Evolutionary conservation across 768 basidiomycete species (phyloP).

Genomic region (Kwoniella shandongensis): DNA sequence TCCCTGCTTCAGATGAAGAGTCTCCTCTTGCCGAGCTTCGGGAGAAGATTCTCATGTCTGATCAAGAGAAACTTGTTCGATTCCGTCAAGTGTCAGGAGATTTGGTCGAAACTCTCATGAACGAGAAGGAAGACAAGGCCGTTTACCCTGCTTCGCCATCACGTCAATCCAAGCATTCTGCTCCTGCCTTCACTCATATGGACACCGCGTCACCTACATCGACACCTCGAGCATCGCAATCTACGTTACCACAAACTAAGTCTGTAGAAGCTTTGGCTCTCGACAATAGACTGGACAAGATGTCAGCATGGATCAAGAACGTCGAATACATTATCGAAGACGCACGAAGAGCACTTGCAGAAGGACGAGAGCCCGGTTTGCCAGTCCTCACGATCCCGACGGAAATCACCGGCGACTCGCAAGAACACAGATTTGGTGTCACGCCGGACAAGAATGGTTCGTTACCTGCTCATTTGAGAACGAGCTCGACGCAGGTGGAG

Average conservation of each 20-base stretch:
- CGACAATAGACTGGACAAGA: constrained; percentile 33
- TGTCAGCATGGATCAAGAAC: constrained; percentile 39
- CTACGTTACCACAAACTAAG: constrained; percentile 3
- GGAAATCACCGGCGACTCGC: constrained; percentile 5
- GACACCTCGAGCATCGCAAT: not conserved
- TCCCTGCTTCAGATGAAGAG: constrained; percentile 18
- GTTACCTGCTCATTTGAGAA: constrained; percentile 36
- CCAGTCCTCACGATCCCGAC: constrained; percentile 28
- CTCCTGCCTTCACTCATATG: no score
- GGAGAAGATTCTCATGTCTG: constrained; percentile 27
- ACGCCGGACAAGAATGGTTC: constrained; percentile 28
- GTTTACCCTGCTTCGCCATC: not conserved
- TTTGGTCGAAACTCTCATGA: constrained; percentile 17
- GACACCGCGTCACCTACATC: not conserved
- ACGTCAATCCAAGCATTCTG: no score
- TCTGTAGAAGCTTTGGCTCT: constrained; percentile 33
- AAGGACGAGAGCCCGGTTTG: constrained; percentile 43
- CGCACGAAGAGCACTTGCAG: constrained; percentile 44
- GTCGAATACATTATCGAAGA: constrained; percentile 49
- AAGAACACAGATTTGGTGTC: constrained; percentile 24
- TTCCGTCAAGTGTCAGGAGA: constrained; percentile 33
- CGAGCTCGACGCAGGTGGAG: constrained; percentile 40
- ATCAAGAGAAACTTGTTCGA: constrained; percentile 33
- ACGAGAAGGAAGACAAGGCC: not conserved
- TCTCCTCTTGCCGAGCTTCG: constrained; percentile 27